A percentile compares a stretch with the other conserved stretches of the same genome.
These are phyloP conservation scores for Fusarium coffeatum DNA, from an alignment of 2,329 filamentous ascomycete species.

Conservation along the genomic window DNA sequence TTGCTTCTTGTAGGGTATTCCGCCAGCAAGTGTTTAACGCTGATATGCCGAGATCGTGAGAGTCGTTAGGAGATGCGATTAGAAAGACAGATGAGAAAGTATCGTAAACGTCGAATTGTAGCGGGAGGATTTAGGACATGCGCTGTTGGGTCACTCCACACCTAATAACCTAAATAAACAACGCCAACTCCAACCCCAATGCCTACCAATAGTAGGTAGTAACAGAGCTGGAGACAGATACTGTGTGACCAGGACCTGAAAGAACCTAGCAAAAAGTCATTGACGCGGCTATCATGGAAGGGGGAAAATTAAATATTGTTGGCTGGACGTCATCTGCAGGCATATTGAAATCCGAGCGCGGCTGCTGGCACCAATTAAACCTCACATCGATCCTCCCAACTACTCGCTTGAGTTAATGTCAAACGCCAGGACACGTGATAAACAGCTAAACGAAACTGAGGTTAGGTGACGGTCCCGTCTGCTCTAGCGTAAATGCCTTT, in stretches of 20 bases:
- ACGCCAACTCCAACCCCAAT: slow-evolving; percentile 3
- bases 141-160: neutral
- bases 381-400: slow-evolving; percentile 5
- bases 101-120: slow-evolving; percentile 13
- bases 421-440: slow-evolving; percentile 45
- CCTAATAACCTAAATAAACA: neutral
- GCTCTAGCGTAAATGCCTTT: slow-evolving; percentile 7
- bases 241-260: neutral
- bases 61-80: slow-evolving; percentile 2
- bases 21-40: neutral
- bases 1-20: neutral
- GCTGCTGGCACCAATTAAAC: slow-evolving; percentile 28
- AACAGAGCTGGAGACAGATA: neutral
- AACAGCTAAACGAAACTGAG: neutral
- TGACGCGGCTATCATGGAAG: slow-evolving; percentile 4
- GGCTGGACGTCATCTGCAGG: slow-evolving; percentile 29
- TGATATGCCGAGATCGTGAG: neutral
- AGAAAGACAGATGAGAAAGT: slow-evolving; percentile 18
- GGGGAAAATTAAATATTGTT: slow-evolving; percentile 5
- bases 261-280: neutral
- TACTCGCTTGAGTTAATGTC: neutral
- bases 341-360: slow-evolving; percentile 26
- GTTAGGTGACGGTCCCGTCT: neutral
- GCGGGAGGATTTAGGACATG: slow-evolving; percentile 2
- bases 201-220: neutral